Evolutionary conservation across 2,329 filamentous ascomycete genomes (phyloP), one percentile per base, ranked within the genome.

Genomic region (Corniculantispora saksenae): DNA sequence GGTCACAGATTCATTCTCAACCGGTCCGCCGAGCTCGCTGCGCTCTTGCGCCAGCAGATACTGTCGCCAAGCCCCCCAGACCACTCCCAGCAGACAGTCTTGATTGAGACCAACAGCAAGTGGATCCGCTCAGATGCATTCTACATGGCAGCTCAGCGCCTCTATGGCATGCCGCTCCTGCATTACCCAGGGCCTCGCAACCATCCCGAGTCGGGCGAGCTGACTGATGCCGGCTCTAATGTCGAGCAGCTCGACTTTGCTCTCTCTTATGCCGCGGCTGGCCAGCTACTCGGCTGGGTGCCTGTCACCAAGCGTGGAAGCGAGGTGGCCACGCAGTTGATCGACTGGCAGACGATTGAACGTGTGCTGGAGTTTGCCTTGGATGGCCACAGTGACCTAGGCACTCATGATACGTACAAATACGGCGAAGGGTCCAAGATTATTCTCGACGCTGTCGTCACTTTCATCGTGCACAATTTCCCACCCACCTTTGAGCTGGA

Each of bases 261-360:
- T n/a, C 76, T 92, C 23, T 86, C 86, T 27, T 90, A 91, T 70
- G 84, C 88, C 54, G 87, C 88, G 29, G 84, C 87, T 6, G 89
- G 88, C 0, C 80, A 84, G 58, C 77, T 86, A 47, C 78, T 92
- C 19, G 79, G 80, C 48, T 83, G 89, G 72, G 79, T 78, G 2
- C 81, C 82, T 27, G 81, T 91, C 29, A 78, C 84, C 13, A 75
- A 81, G 54, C 83, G 86, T 43, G 89, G 88, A 43, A 77, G 89
- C 29, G 83, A 87, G 56, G 81, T 90, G 66, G 87, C 87, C 1
- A 79, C 82, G 43, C 80, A 82, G 61, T 79, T 87, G 5, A 71
- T 91, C 50, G 82, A 80, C 66, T 91, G 88, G 88, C 80, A 86
- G 61, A 91, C 85, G 0, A 69, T 91, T 17, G 86, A 90, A 69